phyloP scores from a whole-genome alignment of 2,329 filamentous ascomycete genomes.

The Pseudogymnoascus pannorum region DNA sequence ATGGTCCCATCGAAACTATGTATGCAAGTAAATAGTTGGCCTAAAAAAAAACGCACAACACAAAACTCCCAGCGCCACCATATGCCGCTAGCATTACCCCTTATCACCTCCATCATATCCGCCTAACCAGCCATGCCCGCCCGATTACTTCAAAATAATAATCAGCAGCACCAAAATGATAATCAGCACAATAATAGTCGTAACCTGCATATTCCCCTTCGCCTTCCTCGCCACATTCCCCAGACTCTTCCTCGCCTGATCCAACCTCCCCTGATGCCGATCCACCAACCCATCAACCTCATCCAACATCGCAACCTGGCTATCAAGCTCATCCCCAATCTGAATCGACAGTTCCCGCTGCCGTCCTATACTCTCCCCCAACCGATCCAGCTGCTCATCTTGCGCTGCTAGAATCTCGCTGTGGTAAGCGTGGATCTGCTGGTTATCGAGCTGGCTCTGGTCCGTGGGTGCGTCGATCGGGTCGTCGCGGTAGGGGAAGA shows the following conservation, averaged over 20 bases:
- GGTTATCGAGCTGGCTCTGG: slow-evolving; percentile 56
- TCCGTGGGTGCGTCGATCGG: slow-evolving; percentile 35
- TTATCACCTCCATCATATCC: background rate
- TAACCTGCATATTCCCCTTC: slow-evolving; percentile 76
- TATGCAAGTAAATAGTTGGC: background rate
- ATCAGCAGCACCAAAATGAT: slow-evolving; percentile 61
- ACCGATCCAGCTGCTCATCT: slow-evolving; percentile 81
- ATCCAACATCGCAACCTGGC: slow-evolving; percentile 80
- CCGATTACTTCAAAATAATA: slow-evolving; percentile 51
- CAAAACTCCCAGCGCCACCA: background rate
- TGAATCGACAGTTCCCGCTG: slow-evolving; percentile 91
- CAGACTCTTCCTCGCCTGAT: slow-evolving; percentile 66
- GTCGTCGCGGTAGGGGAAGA: slow-evolving; percentile 68
- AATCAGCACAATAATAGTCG: slow-evolving; percentile 63
- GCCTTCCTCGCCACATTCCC: slow-evolving; percentile 66
- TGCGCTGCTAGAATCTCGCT: slow-evolving; percentile 74
- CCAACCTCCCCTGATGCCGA: slow-evolving; percentile 67
- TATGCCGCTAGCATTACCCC: background rate
- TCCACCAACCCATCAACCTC: slow-evolving; percentile 81
- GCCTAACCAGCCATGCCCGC: background rate
- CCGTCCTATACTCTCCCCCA: slow-evolving; percentile 79
- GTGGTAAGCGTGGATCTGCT: slow-evolving; percentile 84
- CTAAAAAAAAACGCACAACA: background rate
- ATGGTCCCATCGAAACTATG: background rate
- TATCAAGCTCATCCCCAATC: slow-evolving; percentile 92